These are phyloP conservation scores for Polychaeton citri DNA, from an alignment of 2,329 filamentous ascomycete genomes.

Conservation along the genomic window DNA sequence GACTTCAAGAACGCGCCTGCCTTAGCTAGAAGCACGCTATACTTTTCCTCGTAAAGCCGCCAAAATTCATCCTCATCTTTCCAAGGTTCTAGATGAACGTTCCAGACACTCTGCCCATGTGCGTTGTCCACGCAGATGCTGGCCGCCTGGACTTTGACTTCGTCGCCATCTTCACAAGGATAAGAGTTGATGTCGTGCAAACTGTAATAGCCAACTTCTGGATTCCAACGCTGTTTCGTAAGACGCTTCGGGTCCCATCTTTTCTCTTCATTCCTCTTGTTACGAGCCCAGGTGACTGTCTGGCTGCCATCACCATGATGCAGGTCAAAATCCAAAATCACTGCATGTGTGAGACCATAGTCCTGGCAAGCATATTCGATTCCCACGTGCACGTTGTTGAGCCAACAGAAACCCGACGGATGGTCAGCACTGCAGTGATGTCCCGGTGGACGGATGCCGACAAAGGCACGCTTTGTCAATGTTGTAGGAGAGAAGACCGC, in stretches of 20 bases:
- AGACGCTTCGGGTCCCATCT: slow-evolving; percentile 16
- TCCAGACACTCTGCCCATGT: slow-evolving; percentile 90
- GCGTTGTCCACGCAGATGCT: slow-evolving; percentile 90
- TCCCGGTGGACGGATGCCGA: slow-evolving; percentile 82
- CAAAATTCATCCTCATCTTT: slow-evolving; percentile 75
- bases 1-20: slow-evolving; percentile 60
- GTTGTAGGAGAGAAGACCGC: slow-evolving; percentile 51
- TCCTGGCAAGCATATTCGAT: slow-evolving; percentile 78
- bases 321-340: slow-evolving; percentile 83
- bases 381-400: slow-evolving; percentile 96
- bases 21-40: slow-evolving; percentile 66
- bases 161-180: slow-evolving; percentile 86
- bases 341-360: slow-evolving; percentile 83
- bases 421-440: slow-evolving; percentile 86
- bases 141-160: slow-evolving; percentile 84
- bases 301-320: slow-evolving; percentile 96
- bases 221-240: slow-evolving; percentile 16
- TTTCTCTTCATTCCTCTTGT: slow-evolving; percentile 45
- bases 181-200: slow-evolving; percentile 98
- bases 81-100: slow-evolving; percentile 85
- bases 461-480: slow-evolving; percentile 52
- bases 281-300: slow-evolving; percentile 82
- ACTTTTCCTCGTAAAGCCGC: slow-evolving; percentile 70
- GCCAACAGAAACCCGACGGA: slow-evolving; percentile 94
- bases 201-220: slow-evolving; percentile 79